Evolutionary conservation across 2,329 filamentous ascomycete species (phyloP).

Genomic region (Penicillium sp.): DNA sequence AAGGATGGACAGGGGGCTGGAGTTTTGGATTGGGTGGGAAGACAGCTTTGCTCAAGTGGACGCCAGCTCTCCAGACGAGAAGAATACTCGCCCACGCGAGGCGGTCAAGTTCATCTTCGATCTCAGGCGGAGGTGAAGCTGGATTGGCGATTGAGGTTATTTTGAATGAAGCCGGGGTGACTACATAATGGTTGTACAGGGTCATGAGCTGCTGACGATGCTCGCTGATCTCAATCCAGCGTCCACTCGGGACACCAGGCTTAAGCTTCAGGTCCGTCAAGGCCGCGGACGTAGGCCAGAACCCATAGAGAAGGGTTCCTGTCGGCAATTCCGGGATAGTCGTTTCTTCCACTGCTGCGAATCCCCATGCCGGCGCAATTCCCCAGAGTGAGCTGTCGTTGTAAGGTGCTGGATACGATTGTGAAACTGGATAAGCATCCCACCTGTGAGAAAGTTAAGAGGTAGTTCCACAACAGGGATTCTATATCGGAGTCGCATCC

Average conservation of each 20-base stretch:
- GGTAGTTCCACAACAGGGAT: background rate
- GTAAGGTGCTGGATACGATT: constrained; percentile 25
- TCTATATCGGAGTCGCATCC: background rate
- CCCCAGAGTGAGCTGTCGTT: constrained; percentile 44
- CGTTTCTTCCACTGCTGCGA: constrained; percentile 43
- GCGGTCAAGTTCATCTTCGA: constrained; percentile 22
- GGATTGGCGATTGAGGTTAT: background rate
- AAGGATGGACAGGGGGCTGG: constrained; percentile 14
- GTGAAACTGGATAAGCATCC: constrained; percentile 47
- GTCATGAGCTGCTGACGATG: constrained; percentile 41
- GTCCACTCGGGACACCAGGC: constrained; percentile 21
- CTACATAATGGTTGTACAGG: constrained; percentile 48
- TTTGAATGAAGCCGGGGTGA: constrained; percentile 6
- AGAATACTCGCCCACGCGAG: constrained; percentile 19
- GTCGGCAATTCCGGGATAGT: constrained; percentile 34
- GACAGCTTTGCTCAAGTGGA: constrained; percentile 33
- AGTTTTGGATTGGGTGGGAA: constrained; percentile 29
- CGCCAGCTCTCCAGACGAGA: constrained; percentile 29
- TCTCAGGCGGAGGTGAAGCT: background rate
- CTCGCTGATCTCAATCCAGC: constrained; percentile 40
- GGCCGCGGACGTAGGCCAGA: constrained; percentile 44
- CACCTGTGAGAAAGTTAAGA: constrained; percentile 33
- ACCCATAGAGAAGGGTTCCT: constrained; percentile 45
- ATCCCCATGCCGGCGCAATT: constrained; percentile 51
- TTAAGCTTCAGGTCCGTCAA: constrained; percentile 41